Percentiles rank a stretch among this genome's conserved stretches.
phyloP scores from a whole-genome alignment of 352 stramenopile species.

The Phytopythium sindhum region DNA sequence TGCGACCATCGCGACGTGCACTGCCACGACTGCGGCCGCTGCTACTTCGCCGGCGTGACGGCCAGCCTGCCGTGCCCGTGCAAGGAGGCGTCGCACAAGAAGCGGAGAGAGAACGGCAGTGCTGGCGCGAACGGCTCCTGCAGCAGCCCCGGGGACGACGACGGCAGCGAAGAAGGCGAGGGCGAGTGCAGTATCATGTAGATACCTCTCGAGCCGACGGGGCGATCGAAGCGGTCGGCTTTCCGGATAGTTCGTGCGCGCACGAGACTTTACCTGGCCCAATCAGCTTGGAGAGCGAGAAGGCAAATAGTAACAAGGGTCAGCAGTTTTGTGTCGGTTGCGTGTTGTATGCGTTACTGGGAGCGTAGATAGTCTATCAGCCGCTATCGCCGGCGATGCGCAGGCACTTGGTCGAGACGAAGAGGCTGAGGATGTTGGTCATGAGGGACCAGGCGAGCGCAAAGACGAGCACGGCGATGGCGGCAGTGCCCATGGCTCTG shows the following conservation, averaged over 20 bases:
- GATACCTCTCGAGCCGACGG: neutral
- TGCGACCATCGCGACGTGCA: conserved; percentile 86
- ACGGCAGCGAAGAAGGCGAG: conserved; percentile 23
- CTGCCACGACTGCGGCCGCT: conserved; percentile 76
- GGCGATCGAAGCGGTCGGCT: neutral
- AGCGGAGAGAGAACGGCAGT: conserved; percentile 30
- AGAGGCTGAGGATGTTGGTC: conserved; percentile 63
- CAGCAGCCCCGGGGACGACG: conserved; percentile 1
- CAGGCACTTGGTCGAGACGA: conserved; percentile 43
- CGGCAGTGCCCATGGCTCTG: conserved; percentile 24
- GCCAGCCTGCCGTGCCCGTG: conserved; percentile 75
- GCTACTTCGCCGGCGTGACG: conserved; percentile 83
- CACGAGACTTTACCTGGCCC: neutral
- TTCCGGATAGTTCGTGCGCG: neutral
- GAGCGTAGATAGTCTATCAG: conserved; percentile 12
- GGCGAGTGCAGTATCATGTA: conserved; percentile 83
- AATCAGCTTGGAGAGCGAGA: neutral
- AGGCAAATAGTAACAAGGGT: neutral
- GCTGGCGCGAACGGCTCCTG: conserved; percentile 6
- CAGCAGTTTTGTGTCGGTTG: neutral
- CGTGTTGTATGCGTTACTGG: too few relatives aligned
- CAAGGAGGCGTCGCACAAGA: conserved; percentile 60
- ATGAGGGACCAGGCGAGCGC: conserved; percentile 54
- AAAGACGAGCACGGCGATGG: conserved; percentile 32
- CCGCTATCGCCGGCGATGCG: conserved; percentile 28